Base-by-base conservation (phyloP, 1,284 basidiomycete species). In the Acaromyces ingoldii region DNA sequence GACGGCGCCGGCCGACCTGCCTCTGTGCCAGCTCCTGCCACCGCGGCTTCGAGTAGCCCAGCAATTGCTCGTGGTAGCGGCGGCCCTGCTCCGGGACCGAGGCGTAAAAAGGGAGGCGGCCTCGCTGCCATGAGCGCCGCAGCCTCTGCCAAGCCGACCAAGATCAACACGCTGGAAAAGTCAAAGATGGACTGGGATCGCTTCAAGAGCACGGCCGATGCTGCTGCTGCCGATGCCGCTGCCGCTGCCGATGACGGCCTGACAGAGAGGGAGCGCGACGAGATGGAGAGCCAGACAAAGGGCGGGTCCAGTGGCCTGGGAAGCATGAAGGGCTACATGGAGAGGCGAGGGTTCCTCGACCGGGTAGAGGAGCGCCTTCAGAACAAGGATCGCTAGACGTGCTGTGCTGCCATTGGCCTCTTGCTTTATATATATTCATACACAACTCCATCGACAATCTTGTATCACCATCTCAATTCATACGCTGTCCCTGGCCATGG, bases 81-180 rank as follows among this genome's bases (percentile, higher is more conserved):
- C 43, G 7, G 30, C 38, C 26, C 34, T 40, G n/a, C 13, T 41
- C 21, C 29, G 38, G 57, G 21, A 22, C 57, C 63, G 6, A 55
- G 65, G 25, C 60, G 56, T 25, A 51, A 52, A n/a, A 65, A 66
- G 41, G 21, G 9, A 6, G 62, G 65, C n/a, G 57, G 52, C 19
- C 56, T 67, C 10, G 58, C 65, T 4, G 46, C 63, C 13, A 46
- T 65, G n/a, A 57, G 53, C 15, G 57, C 62, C 4, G 57, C 56
- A 6, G 51, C 30, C 7, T 36, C 51, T 13, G 40, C 36, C 10
- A 61, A 66, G 37, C 62, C 66, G 3, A 51, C 54, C 53, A 75
- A 74, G 59, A 53, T 75, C 41, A 75, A 72, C 51, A 75, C 72
- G 30, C 57, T 75, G 15, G 72, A 75, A 51, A 74, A 74, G 44